Evolutionary conservation across 129 eudicot species (phyloP), one percentile per base, ranked within the genome.

Genomic region (Glebionis coronaria): DNA sequence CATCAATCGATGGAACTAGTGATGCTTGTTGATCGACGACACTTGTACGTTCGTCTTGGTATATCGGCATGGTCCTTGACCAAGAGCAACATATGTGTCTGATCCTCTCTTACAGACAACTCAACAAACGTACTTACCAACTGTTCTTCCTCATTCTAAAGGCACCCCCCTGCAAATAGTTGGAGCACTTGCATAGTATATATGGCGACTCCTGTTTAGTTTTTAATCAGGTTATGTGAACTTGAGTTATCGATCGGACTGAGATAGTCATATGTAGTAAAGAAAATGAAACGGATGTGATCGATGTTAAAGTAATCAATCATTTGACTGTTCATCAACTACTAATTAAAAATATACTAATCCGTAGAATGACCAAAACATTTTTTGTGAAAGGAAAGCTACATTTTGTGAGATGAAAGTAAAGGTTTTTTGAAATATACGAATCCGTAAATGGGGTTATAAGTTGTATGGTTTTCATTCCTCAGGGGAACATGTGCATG

Each of bases 121-220:
- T 19, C 95, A 83, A 62, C 95, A 83, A 62, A 73, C 82, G 69
- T 87, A 87, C 63, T 50, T 85, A 80, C 87, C 97, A 16, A 19
- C 76, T 65, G 19, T 79, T 40, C 45, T 81, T 65, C 79, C 95
- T 71, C 84, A 73, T 27, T 76, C 85, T 59, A 95, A 80, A 71
- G 82, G 82, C 63, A 61, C 76, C 49, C 72, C 12, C 80, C 87
- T 16, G 10, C 82, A 38, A 84, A 78, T 61, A 82, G 82, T 44
- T 91, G 97, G 97, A 91, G 63, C 59, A 71, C 84, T 25, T 87
- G 85, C 44, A 63, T 83, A 93, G 97, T 91, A 54, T 63, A 42
- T 59, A 45, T 59, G 3, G 13, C 35, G 18, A 44, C 44, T 70
- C 28, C 27, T 8, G 3, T 58, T 70, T 45, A 70, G 44, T 5